Evolutionary conservation across 768 basidiomycete genomes (phyloP).

Genomic region (Boletus coccyginus): DNA sequence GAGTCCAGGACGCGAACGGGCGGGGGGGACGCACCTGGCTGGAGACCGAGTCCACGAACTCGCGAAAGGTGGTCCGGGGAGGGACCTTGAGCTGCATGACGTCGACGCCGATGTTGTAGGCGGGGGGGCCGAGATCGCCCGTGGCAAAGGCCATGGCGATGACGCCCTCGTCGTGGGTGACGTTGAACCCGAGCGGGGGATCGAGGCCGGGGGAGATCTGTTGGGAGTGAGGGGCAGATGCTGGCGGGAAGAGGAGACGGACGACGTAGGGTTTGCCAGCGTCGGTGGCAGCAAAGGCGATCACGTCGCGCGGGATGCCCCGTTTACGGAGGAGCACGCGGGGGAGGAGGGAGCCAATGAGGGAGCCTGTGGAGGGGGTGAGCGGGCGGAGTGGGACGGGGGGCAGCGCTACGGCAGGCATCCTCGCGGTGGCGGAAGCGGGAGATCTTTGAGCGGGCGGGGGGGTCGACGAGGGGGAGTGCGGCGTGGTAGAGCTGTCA

Average conservation of each 20-base stretch:
- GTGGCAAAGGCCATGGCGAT: conserved; percentile 61
- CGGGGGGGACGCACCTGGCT: conserved; percentile 51
- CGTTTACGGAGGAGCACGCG: conserved; percentile 59
- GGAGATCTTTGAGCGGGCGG: conserved; percentile 54
- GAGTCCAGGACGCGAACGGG: neutral
- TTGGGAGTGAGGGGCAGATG: conserved; percentile 3
- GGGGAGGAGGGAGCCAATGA: conserved; percentile 75
- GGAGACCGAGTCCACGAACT: conserved; percentile 61
- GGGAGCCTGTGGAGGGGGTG: conserved; percentile 51
- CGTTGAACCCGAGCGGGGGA: conserved; percentile 72
- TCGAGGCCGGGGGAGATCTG: conserved; percentile 45
- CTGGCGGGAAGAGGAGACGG: conserved; percentile 27
- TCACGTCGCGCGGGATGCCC: conserved; percentile 45
- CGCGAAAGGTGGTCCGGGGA: conserved; percentile 48
- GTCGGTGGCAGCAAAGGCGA: conserved; percentile 56
- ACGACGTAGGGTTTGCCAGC: conserved; percentile 78
- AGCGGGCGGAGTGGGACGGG: neutral
- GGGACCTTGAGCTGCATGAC: conserved; percentile 77
- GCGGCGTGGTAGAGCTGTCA: conserved; percentile 61
- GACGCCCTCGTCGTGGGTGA: conserved; percentile 76
- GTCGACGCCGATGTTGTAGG: conserved; percentile 65
- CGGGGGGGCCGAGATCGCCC: conserved; percentile 53
- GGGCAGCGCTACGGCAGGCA: conserved; percentile 62
- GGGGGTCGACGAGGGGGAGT: conserved; percentile 55
- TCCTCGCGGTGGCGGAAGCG: conserved; percentile 72